Evolutionary conservation across 2,329 filamentous ascomycete species (phyloP).

Genomic region (Cordyceps tenuipes): DNA sequence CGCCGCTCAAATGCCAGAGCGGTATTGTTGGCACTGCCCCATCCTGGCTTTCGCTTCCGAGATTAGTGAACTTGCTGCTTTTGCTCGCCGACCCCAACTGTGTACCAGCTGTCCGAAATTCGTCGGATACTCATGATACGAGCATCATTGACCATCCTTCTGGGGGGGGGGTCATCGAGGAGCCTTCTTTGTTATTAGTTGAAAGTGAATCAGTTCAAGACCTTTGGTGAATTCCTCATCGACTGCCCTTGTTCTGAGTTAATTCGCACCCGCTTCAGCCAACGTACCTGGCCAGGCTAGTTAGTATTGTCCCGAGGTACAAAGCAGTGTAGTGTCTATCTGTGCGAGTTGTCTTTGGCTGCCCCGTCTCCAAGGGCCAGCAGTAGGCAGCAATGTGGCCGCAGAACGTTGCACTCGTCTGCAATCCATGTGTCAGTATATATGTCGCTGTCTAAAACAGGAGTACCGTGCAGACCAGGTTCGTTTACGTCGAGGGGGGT

Average conservation of each 20-base stretch:
- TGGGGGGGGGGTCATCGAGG: not conserved
- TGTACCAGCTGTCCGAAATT: slow-evolving; percentile 1
- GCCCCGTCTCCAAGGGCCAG: not conserved
- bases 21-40: not conserved
- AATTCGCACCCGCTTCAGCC: not conserved
- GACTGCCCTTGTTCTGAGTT: too few species aligned
- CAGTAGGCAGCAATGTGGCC: not conserved
- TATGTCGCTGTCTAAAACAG: not conserved
- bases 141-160: not conserved
- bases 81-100: not conserved
- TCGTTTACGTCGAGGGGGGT: not conserved
- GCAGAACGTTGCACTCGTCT: not conserved
- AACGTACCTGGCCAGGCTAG: too few species aligned
- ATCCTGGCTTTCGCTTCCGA: not conserved
- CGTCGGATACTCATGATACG: not conserved
- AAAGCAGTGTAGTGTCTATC: not conserved
- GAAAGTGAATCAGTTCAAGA: not conserved
- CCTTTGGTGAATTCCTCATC: not conserved
- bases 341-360: not conserved
- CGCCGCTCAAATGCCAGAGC: not conserved
- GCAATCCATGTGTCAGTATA: not conserved
- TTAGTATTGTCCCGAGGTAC: not conserved
- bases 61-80: slow-evolving; percentile 6
- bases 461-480: not conserved
- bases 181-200: not conserved